Base-by-base conservation (phyloP, 345 rosid genomes). In the Nasturtium officinale region DNA sequence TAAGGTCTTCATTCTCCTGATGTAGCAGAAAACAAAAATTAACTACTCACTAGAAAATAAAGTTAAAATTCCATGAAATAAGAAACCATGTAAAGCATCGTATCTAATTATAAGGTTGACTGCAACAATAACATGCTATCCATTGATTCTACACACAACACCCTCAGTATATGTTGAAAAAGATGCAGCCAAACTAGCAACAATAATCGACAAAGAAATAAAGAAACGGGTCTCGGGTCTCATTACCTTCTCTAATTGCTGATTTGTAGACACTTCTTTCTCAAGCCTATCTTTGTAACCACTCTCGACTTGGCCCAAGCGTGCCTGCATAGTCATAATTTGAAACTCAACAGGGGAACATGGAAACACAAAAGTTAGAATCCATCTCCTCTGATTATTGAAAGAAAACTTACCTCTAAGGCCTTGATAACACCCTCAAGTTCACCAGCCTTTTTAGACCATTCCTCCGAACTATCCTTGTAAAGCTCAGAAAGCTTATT, bases 391-490 rank as follows among this genome's bases (percentile, higher is more conserved):
- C 67, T 26, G 58, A 61, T 57, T 40, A 43, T 37, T 67, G 6
- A 47, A 55, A 28, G 40, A 52, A 67, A 69, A 60, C 84, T 77
- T 79, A 95, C 99, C 79, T 95, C 97, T 40, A 95, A 71, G 72
- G 97, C 99, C 77, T 86, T 95, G 52, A 95, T 83, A 47, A 89
- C 97, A 58, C 99, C 99, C 82, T 95, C 99, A 69, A 91, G 99
- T 82, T 95, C 99, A 61, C 88, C 88, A 6, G 96, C 93, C 88
- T 91, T 91, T 71, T 81, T 80, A 50, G 97, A 91, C 96, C 96
- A 95, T 78, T 95, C 99, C 76, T 88, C 96, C 0, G 92, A 91
- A 73, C 93, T 86, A 85, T 95, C 96, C 80, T 87, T 95, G 80
- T 95, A 87, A 61, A 95, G 69, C 55, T 91, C 96, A 69, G 85